These are phyloP conservation scores for Sanghuangporus baumii DNA, from an alignment of 1,284 basidiomycete genomes.

Conservation along the genomic window DNA sequence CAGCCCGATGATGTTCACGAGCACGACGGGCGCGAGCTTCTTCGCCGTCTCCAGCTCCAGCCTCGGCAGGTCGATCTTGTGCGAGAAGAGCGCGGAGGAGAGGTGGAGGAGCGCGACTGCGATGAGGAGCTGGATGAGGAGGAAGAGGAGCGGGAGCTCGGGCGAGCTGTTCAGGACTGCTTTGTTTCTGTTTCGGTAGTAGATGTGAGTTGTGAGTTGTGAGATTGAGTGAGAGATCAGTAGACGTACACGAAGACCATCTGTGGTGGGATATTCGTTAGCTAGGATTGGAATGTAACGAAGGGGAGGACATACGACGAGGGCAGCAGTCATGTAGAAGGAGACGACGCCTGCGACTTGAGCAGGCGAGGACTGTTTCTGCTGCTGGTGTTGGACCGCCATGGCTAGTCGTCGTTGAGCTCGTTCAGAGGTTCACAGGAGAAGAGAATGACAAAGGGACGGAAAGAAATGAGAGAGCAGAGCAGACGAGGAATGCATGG, in stretches of 20 bases:
- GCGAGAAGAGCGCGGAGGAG: conserved; percentile 35
- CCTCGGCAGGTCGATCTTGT: conserved; percentile 49
- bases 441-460: not conserved
- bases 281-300: conserved; percentile 3
- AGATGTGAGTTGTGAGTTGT: not conserved
- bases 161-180: conserved; percentile 65
- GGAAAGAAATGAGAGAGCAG: too few species aligned
- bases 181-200: conserved; percentile 48
- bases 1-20: conserved; percentile 64
- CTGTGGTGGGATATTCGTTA: conserved; percentile 7
- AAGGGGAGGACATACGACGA: conserved; percentile 47
- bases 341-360: conserved; percentile 65
- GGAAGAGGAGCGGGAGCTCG: conserved; percentile 62
- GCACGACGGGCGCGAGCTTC: conserved; percentile 57
- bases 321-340: conserved; percentile 72
- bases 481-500: too few species aligned
- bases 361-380: conserved; percentile 29
- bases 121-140: conserved; percentile 62
- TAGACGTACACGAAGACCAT: conserved; percentile 26
- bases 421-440: not conserved
- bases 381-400: conserved; percentile 22
- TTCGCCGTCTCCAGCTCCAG: conserved; percentile 46
- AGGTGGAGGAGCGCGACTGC: conserved; percentile 60
- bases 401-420: conserved; percentile 19
- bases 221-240: not conserved